Conservation (phyloP, 148 eudicot genomes). For the Camellia japonica region DNA sequence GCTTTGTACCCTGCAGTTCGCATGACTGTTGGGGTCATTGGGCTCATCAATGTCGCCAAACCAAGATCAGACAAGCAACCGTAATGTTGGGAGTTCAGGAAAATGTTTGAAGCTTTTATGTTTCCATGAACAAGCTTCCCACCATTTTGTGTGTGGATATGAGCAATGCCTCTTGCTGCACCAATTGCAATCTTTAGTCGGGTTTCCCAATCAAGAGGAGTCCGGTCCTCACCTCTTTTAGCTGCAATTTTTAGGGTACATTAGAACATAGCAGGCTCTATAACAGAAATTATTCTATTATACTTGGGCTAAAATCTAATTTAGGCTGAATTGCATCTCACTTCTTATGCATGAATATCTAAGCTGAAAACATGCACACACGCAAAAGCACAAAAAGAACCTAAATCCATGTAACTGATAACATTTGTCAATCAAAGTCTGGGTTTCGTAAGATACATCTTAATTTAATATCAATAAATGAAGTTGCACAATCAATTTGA, state of each 20-base stretch:
- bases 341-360: not conserved
- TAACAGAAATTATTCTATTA: not conserved
- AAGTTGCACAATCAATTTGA: too few species aligned
- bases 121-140: slow-evolving; percentile 82
- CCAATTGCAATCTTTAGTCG: slow-evolving; percentile 58
- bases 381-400: not conserved
- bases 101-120: slow-evolving; percentile 77
- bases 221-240: slow-evolving; percentile 48
- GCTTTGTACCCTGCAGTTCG: slow-evolving; percentile 60
- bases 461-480: too few species aligned
- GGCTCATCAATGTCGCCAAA: slow-evolving; percentile 54
- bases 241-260: slow-evolving; percentile 38
- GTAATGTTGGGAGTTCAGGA: slow-evolving; percentile 50
- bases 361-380: not conserved
- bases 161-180: slow-evolving; percentile 67
- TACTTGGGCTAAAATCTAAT: not conserved
- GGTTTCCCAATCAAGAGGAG: slow-evolving; percentile 67
- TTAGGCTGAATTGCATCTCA: not conserved
- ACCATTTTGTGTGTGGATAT: slow-evolving; percentile 51
- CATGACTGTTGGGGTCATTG: slow-evolving; percentile 38
- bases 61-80: slow-evolving; percentile 78
- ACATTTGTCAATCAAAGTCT: too few species aligned
- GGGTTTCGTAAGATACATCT: too few species aligned
- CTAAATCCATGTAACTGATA: too few species aligned
- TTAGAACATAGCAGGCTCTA: not conserved